These are phyloP conservation scores for Huntiella decipiens DNA, from an alignment of 2,329 filamentous ascomycete genomes.

Conservation along the genomic window DNA sequence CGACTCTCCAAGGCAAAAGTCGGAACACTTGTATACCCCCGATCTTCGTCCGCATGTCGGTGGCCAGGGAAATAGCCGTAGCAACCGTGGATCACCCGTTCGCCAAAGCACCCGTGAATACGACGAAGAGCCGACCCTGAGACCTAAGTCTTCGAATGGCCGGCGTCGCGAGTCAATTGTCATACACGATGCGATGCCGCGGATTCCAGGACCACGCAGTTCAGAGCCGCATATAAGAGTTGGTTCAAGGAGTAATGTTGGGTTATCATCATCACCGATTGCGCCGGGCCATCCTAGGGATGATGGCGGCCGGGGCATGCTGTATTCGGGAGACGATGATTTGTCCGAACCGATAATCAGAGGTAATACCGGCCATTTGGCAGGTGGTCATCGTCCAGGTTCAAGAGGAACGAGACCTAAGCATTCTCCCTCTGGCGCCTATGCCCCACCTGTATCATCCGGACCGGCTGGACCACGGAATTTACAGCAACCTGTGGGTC, in stretches of 20 bases:
- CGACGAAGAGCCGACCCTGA: neutral
- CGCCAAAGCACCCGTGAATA: neutral
- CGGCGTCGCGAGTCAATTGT: conserved; percentile 4
- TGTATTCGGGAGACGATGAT: conserved; percentile 22
- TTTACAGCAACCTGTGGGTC: conserved; percentile 12
- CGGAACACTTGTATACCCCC: conserved; percentile 1
- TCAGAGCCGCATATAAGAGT: conserved; percentile 5
- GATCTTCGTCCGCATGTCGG: conserved; percentile 3
- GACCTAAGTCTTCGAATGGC: conserved; percentile 8
- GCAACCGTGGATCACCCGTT: conserved; percentile 5
- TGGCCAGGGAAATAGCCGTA: neutral
- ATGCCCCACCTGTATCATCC: conserved; percentile 1
- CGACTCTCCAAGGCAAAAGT: conserved; percentile 4
- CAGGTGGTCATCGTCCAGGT: conserved; percentile 5
- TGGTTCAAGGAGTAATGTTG: conserved; percentile 3
- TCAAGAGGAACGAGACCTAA: conserved; percentile 7
- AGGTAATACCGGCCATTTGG: conserved; percentile 12
- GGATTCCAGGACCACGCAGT: conserved; percentile 5
- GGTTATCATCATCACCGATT: conserved; percentile 9
- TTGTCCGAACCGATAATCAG: conserved; percentile 9
- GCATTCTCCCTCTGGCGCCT: conserved; percentile 4
- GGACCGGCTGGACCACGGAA: conserved; percentile 13
- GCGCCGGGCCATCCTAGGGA: conserved; percentile 2
- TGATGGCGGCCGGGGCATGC: neutral
- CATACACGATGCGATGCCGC: conserved; percentile 6